Conservation (phyloP, 257 asterid genomes). For the Rehmannia glutinosa region DNA sequence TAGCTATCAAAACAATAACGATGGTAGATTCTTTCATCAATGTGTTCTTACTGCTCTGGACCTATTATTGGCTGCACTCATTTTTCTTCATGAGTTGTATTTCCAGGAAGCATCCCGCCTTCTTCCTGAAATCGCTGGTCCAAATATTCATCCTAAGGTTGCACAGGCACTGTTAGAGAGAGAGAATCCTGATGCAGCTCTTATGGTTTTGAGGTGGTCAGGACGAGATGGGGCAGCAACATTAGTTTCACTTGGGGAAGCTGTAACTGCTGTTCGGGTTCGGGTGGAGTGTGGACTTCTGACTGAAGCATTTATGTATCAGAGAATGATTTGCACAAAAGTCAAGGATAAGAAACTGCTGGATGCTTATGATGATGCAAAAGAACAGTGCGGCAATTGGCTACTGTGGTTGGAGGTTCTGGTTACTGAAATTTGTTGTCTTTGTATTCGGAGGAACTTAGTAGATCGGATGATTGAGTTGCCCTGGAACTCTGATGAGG, state of each 20-base stretch:
- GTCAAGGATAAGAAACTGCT: constrained; percentile 56
- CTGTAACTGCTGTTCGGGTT: constrained; percentile 80
- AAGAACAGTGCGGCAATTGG: constrained; percentile 48
- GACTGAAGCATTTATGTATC: constrained; percentile 93
- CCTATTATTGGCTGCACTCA: constrained; percentile 19
- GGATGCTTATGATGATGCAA: constrained; percentile 35
- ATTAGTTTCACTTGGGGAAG: constrained; percentile 67
- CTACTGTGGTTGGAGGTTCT: constrained; percentile 68
- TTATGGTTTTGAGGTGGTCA: constrained; percentile 89
- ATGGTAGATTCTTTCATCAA: neutral
- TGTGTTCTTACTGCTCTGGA: neutral
- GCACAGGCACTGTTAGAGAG: constrained; percentile 75
- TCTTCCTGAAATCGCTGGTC: constrained; percentile 89
- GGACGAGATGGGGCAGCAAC: constrained; percentile 69
- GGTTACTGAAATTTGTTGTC: constrained; percentile 83
- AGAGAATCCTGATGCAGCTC: constrained; percentile 89
- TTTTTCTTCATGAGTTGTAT: constrained; percentile 21
- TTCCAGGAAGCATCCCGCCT: constrained; percentile 76
- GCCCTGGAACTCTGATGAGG: constrained; percentile 95
- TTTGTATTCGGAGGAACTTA: constrained; percentile 73
- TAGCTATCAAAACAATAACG: neutral
- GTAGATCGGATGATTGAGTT: constrained; percentile 87
- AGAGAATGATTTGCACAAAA: constrained; percentile 66
- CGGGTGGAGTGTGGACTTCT: constrained; percentile 91
- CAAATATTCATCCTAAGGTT: constrained; percentile 80